These are phyloP conservation scores for Neonectria sp. DNA, from an alignment of 2,329 filamentous ascomycete genomes.

Conservation along the genomic window DNA sequence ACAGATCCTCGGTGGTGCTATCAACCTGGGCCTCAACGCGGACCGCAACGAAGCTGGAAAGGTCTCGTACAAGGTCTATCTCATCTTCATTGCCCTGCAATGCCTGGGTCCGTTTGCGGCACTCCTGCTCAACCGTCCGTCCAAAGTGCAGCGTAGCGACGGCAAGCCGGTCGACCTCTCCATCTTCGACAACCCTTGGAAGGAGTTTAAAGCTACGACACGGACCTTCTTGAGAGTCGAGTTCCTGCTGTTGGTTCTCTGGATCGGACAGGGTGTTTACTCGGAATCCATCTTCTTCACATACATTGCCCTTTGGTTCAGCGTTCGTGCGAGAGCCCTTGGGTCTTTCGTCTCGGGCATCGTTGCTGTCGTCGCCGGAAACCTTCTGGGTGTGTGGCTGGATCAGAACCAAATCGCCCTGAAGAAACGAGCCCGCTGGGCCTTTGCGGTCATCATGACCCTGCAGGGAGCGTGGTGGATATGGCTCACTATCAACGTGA, in stretches of 20 bases:
- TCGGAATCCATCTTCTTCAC: constrained; percentile 71
- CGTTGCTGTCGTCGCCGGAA: constrained; percentile 73
- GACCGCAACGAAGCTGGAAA: constrained; percentile 68
- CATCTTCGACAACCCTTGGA: constrained; percentile 67
- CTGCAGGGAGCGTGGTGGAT: constrained; percentile 79
- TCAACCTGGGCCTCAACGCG: constrained; percentile 76
- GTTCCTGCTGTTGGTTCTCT: constrained; percentile 73
- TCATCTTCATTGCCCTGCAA: constrained; percentile 78
- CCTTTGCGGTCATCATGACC: constrained; percentile 66
- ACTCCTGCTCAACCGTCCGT: constrained; percentile 70
- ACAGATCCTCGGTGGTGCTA: constrained; percentile 70
- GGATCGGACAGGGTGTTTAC: constrained; percentile 78
- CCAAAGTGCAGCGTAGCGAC: constrained; percentile 73
- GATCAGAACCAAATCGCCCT: constrained; percentile 68
- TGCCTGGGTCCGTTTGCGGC: constrained; percentile 72
- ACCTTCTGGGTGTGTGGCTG: constrained; percentile 73
- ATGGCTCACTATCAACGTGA: constrained; percentile 76
- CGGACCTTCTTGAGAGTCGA: constrained; percentile 71
- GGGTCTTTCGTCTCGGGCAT: constrained; percentile 78
- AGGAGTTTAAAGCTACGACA: constrained; percentile 70
- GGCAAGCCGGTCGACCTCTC: constrained; percentile 70
- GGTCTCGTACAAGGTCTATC: constrained; percentile 76
- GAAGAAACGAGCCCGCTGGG: constrained; percentile 65
- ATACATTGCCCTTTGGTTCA: constrained; percentile 70
- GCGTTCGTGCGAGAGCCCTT: constrained; percentile 71